Evolutionary conservation across 306 rosid genomes (phyloP).

Genomic region (Malus fusca): DNA sequence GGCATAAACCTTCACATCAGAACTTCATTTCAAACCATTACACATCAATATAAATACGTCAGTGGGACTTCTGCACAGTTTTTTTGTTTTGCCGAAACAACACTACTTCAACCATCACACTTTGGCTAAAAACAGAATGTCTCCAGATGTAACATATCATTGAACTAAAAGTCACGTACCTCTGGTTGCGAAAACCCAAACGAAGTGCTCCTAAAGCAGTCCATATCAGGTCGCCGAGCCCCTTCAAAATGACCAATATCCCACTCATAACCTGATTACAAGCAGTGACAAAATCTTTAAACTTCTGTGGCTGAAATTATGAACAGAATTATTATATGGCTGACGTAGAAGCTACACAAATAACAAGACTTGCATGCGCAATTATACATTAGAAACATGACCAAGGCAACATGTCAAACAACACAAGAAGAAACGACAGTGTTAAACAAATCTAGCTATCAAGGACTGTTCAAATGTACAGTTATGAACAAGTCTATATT

Average conservation of each 20-base stretch:
- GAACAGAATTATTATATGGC: constrained; percentile 6
- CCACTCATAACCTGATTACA: constrained; percentile 87
- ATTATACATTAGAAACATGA: not conserved
- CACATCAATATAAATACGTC: not conserved
- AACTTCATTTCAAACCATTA: not conserved
- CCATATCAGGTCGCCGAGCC: constrained; percentile 74
- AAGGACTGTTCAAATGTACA: not conserved
- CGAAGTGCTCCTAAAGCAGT: constrained; percentile 90
- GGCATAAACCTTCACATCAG: not conserved
- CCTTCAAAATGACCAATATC: constrained; percentile 85
- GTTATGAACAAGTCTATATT: not conserved
- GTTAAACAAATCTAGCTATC: not conserved
- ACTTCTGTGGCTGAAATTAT: constrained; percentile 10
- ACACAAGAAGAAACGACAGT: not conserved
- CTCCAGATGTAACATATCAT: not conserved
- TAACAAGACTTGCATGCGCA: not conserved
- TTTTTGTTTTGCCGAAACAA: not conserved
- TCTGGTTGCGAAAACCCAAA: constrained; percentile 63
- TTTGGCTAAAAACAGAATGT: not conserved
- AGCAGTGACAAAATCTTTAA: constrained; percentile 23
- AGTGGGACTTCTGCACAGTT: not conserved
- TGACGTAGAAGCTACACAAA: not conserved
- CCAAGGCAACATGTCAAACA: not conserved
- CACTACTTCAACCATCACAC: not conserved
- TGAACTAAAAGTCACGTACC: constrained; percentile 26